Base-by-base conservation (phyloP, 129 eudicot species). In the Sambucus nigra region DNA sequence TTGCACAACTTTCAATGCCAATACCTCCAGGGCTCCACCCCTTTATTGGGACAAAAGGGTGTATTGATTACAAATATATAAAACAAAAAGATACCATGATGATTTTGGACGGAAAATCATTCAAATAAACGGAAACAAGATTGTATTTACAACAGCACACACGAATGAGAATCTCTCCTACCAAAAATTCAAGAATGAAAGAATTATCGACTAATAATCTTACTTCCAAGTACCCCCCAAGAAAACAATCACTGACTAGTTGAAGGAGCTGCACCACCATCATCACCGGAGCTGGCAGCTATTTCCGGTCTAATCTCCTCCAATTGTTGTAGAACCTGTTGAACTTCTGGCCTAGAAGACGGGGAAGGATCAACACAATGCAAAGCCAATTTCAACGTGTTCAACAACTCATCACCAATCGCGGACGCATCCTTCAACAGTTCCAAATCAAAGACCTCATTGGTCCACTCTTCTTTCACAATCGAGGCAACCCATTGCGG, bases 401-500 rank as follows among this genome's bases (percentile, higher is more conserved):
- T 82, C 76, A 87, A 73, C 72, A 87, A 54, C 72, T 87, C 96
- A 33, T 87, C 96, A 7, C 96, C 96, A 1, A 82, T 82, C 1
- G 51, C 68, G 2, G 86, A 76, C n/a, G 83, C 96, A 71, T 87
- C 94, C 62, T 80, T 87, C 94, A 87, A 76, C 56, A 82, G 58
- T 63, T 87, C 96, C 73, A 79, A 58, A 64, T 87, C 96, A 54
- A 87, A 87, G 31, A 87, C 96, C 57, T 87, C 96, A 33, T 82
- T 87, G 3, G 96, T 87, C 96, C 96, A 87, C 78, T 87, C 96
- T 57, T 87, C 94, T 61, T 82, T 82, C 48, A 87, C 96, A 17
- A 87, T 72, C 13, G 96, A 87, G 33, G 96, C 96, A 41, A 87
- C 96, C 96, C 94, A 82, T 40, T 82, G 88, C 5, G 96, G 96